A percentile compares a stretch with the other conserved stretches of the same genome.
These are phyloP conservation scores for Paraphoma sp. DNA, from an alignment of 2,329 filamentous ascomycete genomes.

Conservation along the genomic window DNA sequence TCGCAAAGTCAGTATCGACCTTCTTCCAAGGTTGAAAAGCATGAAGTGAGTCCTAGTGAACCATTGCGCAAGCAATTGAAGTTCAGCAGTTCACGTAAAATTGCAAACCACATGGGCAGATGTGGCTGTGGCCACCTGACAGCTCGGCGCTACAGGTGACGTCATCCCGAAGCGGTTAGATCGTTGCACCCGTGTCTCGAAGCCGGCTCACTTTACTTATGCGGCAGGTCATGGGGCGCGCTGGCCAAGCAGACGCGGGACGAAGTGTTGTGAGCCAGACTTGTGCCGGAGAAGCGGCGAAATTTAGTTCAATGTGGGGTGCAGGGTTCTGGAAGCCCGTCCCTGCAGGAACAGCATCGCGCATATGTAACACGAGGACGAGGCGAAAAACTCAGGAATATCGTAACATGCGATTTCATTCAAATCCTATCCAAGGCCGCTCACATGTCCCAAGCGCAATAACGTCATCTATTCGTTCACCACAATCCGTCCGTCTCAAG, in stretches of 20 bases:
- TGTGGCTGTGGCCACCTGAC: slow-evolving; percentile 10
- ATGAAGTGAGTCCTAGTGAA: not conserved
- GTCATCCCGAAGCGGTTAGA: slow-evolving; percentile 14
- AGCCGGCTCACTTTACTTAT: slow-evolving; percentile 4
- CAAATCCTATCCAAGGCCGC: not conserved
- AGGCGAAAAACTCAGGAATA: not conserved
- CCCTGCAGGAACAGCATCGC: not conserved
- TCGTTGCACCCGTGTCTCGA: not conserved
- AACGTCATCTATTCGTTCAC: not conserved
- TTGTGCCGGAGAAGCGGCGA: not conserved
- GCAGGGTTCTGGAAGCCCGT: not conserved
- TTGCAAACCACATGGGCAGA: slow-evolving; percentile 5
- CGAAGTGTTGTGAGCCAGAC: not conserved
- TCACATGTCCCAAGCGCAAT: not conserved
- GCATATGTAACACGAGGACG: not conserved
- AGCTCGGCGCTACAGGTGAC: slow-evolving; percentile 15
- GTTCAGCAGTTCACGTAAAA: slow-evolving; percentile 1
- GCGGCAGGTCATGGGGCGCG: slow-evolving; percentile 12
- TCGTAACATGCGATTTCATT: not conserved
- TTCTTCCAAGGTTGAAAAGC: not conserved
- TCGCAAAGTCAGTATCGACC: not conserved
- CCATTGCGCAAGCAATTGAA: not conserved
- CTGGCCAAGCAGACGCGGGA: slow-evolving; percentile 3
- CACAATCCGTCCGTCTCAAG: not conserved
- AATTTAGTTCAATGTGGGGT: slow-evolving; percentile 1